Evolutionary conservation across 495 filamentous ascomycete genomes (phyloP), one percentile per base, ranked within the genome.

Genomic region (Penicillium verhagenii): DNA sequence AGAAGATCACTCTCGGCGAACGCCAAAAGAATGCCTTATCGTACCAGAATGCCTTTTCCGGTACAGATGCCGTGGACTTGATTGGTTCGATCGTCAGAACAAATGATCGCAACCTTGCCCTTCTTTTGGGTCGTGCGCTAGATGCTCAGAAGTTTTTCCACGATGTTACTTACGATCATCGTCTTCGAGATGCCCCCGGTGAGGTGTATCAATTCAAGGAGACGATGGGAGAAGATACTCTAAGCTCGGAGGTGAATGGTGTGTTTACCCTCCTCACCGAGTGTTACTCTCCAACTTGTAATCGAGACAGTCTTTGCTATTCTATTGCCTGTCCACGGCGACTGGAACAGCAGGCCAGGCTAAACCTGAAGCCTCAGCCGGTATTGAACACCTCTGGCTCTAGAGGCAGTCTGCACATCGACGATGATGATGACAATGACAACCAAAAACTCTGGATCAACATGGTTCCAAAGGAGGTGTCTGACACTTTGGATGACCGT

Each of bases 401-500:
- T 18, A 84, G 87, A 44, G 79, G 83, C 19, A 92, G 89, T 79
- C 79, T 97, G 60, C 91, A 96, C 18, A 59, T 62, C 63, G 84
- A 79, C 25, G 90, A 89, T 55, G 85, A 80, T 38, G 91, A 94
- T 44, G 85, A 92, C 68, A 87, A 87, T 13, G 93, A 97, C 66
- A 92, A 97, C 62, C 94, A 97, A 72, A 97, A 97, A 70, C 81
- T 99, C 40, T 99, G 95, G 95, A 99, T 99, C 72, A 97, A 97
- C 67, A 96, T 91, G 48, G 95, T 99, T 18, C 86, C 92, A 0
- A 92, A 97, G 71, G 95, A 97, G 69, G 75, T 99, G 57, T 91
- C 92, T 0, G 92, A 97, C 61, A 86, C 84, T 64, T 84, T 96
- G 26, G 81, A 83, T 38, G 95, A 99, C 54, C 83, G 81, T 54